Evolutionary conservation across 2,329 filamentous ascomycete genomes (phyloP).

Genomic region (Colletotrichum lupini): DNA sequence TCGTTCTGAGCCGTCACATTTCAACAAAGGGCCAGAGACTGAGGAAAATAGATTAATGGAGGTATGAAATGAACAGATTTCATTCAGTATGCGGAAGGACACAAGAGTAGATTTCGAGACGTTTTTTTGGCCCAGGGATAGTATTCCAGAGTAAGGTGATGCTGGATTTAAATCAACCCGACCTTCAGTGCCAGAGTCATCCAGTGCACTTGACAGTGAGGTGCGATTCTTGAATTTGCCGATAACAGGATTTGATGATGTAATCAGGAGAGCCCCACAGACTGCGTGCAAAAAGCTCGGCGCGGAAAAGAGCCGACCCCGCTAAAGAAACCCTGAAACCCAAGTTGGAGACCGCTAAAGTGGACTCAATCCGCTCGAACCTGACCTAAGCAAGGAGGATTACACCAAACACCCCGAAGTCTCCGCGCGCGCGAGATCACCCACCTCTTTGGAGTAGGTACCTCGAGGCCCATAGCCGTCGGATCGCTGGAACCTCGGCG

Average conservation of each 20-base stretch:
- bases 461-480: no score
- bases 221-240: conserved; percentile 7
- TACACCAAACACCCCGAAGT: not conserved
- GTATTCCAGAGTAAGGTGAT: not conserved
- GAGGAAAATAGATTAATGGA: not conserved
- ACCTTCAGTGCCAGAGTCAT: not conserved
- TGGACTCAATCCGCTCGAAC: no score
- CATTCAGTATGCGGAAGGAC: not conserved
- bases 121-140: no score
- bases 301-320: conserved; percentile 15
- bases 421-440: conserved; percentile 5
- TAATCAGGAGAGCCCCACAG: conserved; percentile 20
- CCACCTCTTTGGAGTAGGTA: not conserved
- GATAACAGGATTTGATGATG: conserved; percentile 30
- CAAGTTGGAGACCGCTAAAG: conserved; percentile 8
- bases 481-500: conserved; percentile 31
- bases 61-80: not conserved
- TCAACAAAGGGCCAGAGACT: not conserved
- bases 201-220: not conserved
- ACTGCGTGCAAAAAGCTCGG: not conserved
- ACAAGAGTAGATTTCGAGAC: not conserved
- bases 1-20: not conserved
- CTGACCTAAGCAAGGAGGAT: not conserved
- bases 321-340: conserved; percentile 30
- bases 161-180: not conserved